A percentile compares a stretch with the other conserved stretches of the same genome.
Conservation (phyloP, 495 filamentous ascomycete species). For the Neurospora sp. region DNA sequence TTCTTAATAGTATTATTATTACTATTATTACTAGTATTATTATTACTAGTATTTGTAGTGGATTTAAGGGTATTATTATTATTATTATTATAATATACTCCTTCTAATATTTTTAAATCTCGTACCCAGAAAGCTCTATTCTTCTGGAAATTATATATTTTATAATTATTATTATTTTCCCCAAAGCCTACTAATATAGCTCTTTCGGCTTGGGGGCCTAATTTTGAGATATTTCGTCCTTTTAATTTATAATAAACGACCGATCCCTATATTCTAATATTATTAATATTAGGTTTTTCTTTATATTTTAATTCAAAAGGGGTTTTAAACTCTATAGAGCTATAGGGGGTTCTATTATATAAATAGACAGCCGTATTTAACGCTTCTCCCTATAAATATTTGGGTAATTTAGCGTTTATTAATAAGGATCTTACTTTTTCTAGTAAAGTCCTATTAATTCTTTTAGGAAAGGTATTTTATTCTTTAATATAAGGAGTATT, state of each 20-base stretch:
- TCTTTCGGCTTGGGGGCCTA: neutral
- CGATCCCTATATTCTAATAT: neutral
- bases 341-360: neutral
- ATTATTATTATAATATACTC: no score
- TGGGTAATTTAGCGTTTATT: no score
- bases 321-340: neutral
- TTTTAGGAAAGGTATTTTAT: no score
- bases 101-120: conserved; percentile 1
- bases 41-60: no score
- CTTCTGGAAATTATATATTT: neutral
- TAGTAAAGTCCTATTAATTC: no score
- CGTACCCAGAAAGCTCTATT: conserved; percentile 1
- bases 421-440: no score
- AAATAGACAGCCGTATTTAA: no score
- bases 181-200: neutral
- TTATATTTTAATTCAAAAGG: neutral
- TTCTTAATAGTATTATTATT: no score
- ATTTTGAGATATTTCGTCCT: neutral
- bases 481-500: no score
- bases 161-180: neutral
- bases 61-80: no score
- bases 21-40: no score
- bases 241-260: neutral
- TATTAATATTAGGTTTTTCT: neutral
- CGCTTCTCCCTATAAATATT: no score